These are phyloP conservation scores for Zoysia pacifica DNA, from an alignment of 176 grass and related monocot genomes.

Conservation along the genomic window DNA sequence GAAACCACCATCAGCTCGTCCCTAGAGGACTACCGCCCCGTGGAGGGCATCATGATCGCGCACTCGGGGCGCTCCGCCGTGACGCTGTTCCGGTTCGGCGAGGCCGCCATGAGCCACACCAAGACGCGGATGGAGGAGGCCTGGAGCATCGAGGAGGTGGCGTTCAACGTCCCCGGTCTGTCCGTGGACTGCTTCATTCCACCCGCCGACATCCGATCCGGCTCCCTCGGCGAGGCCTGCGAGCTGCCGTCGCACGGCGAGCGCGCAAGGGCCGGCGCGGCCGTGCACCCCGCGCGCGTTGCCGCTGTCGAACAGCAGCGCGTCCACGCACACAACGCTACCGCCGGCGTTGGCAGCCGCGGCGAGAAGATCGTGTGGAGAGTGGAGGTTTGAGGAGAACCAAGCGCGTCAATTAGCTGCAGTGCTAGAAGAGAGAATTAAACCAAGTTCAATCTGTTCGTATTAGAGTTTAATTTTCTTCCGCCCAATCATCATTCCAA, in stretches of 20 bases:
- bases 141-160: slow-evolving; percentile 97
- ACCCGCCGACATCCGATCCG: slow-evolving; percentile 77
- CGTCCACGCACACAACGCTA: slow-evolving; percentile 6
- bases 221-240: slow-evolving; percentile 63
- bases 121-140: slow-evolving; percentile 94
- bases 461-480: slow-evolving; percentile 50
- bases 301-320: slow-evolving; percentile 35
- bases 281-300: slow-evolving; percentile 38
- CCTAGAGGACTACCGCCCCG: slow-evolving; percentile 72
- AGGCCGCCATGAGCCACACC: slow-evolving; percentile 92
- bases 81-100: slow-evolving; percentile 89
- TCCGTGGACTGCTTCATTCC: slow-evolving; percentile 96
- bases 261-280: slow-evolving; percentile 23
- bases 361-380: slow-evolving; percentile 72
- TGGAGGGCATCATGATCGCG: slow-evolving; percentile 91
- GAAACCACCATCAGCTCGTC: slow-evolving; percentile 84
- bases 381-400: slow-evolving; percentile 60
- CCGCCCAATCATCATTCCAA: slow-evolving; percentile 9
- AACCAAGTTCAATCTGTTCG: slow-evolving; percentile 56
- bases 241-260: slow-evolving; percentile 58
- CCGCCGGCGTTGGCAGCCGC: neutral
- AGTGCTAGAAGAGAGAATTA: slow-evolving; percentile 41
- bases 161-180: slow-evolving; percentile 84
- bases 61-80: slow-evolving; percentile 70
- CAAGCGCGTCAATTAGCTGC: neutral